Evolutionary conservation across 306 rosid species (phyloP).

Genomic region (Pachyrhizus erosus): DNA sequence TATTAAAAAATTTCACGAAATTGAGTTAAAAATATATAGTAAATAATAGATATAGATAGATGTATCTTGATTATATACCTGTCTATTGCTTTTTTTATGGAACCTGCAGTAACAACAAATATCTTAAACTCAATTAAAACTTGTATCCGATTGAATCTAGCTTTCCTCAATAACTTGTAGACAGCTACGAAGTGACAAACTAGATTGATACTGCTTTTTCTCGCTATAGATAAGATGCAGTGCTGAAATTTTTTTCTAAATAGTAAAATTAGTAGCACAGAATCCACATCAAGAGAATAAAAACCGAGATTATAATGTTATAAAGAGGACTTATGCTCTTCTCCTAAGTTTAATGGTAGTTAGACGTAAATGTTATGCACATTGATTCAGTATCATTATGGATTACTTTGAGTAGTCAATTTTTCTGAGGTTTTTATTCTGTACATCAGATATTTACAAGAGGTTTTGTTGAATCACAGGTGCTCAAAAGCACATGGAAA

Average conservation of each 20-base stretch:
- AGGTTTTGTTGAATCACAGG: constrained; percentile 28
- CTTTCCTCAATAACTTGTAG: not conserved
- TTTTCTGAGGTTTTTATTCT: not conserved
- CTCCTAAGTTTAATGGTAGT: not conserved
- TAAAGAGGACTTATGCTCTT: not conserved
- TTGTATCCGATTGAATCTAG: not conserved
- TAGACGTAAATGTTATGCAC: not conserved
- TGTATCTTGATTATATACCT: not conserved
- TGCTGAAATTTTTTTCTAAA: too few relatives aligned
- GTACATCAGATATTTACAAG: constrained; percentile 3
- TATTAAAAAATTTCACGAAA: too few relatives aligned
- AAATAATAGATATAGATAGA: too few relatives aligned
- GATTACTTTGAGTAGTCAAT: not conserved
- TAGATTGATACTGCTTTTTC: not conserved
- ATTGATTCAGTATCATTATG: not conserved
- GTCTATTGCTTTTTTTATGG: not conserved
- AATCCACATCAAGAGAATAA: not conserved
- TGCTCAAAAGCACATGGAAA: constrained; percentile 30
- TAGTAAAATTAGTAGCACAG: too few relatives aligned
- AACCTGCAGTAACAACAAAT: not conserved
- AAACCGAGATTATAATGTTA: not conserved
- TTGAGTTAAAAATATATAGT: too few relatives aligned
- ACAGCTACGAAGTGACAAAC: not conserved
- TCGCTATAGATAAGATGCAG: too few relatives aligned
- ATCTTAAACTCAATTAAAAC: not conserved